Evolutionary conservation across 2,329 filamentous ascomycete genomes (phyloP), one percentile per base, ranked within the genome.

Genomic region (Calonectria henricotiae): DNA sequence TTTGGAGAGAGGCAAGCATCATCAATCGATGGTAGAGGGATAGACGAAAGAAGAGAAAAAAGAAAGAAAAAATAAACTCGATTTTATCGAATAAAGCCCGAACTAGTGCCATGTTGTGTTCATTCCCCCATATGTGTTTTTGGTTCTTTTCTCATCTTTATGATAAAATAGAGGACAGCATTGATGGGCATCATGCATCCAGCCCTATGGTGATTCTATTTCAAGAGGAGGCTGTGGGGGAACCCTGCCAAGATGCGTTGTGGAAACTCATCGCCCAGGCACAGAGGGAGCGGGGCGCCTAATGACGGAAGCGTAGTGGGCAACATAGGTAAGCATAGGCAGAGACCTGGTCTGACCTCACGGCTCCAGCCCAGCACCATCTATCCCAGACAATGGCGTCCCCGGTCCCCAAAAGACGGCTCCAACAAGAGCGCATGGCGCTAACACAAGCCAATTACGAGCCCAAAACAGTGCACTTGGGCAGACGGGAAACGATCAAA

Each of bases 41-140:
- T 62, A 63, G 65, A 66, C 39, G 71, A 54, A 71, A 67, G 44
- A 69, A 71, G 55, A 65, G 63, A 64, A 65, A 68, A 49, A 63
- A 64, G 61, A 35, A 63, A 51, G 60, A 73, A 70, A 51, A 69
- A 63, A 58, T 30, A 30, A 62, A 64, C 43, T 68, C 73, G 62
- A 54, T 54, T 66, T 49, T 68, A 55, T 65, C 32, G 62, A 65
- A 27, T 62, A 68, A 69, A 66, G 71, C 69, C 67, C 12, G 68
- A 51, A 67, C 30, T 54, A 65, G 64, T 60, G 43, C 20, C 63
- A 41, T 27, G 55, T 39, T 27, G 60, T 58, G 12, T 54, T 20
- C 30, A 58, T 43, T 5, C 20, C 23, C 7, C 47, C 9, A 5
- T 9, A 13, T 3, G 9, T 37, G 35, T 37, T 37, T 23, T 3